Base-by-base conservation (phyloP, 2,329 filamentous ascomycete genomes). In the Neofusicoccum ribis region DNA sequence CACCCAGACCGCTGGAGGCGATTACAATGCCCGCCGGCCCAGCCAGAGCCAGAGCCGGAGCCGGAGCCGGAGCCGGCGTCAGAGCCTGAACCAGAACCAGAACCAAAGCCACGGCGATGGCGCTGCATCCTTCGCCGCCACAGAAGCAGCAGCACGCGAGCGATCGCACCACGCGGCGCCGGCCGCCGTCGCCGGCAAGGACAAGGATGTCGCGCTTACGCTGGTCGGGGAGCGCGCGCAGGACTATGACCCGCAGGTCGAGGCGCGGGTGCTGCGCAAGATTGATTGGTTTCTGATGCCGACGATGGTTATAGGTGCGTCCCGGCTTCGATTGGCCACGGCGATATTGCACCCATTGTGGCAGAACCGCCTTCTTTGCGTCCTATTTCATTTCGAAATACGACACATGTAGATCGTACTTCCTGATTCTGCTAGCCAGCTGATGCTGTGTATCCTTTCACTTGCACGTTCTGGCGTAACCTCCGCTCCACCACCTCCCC, bases 261-360 rank as follows among this genome's bases (percentile, higher is more conserved):
- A 84, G 65, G 82, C 79, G 17, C 81, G 84, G 52, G 87, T 89
- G 8, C 76, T 90, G 27, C 80, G 85, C 54, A 91, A 90, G 77
- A 89, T 90, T 60, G 89, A 91, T 70, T 77, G 81, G 68, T 88
- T 88, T 67, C 76, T 91, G 51, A 89, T 91, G 39, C 89, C 89
- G 0, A 83, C 86, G 12, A 91, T 91, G 88, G 71, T 78, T 27
- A 66, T 78, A 27, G 76, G 76, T 77, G 70, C 14, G 71, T 67
- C 41, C 37, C 27, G 27, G 27, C 6, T 5, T 31, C 27, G 5
- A 31, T 31, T 31, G 27, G 27, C 14, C n/a, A 12, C 12, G 34
- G 47, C 12, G 31, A 63, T 12, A 39, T 34, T 31, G 12, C 20
- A 36, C 20, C 34, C 34, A 36, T 54, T 23, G 20, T 7, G 20